Percentiles rank a stretch among this genome's conserved stretches.
phyloP scores from a whole-genome alignment of 2,329 filamentous ascomycete genomes.

The Fusarium irregulare region DNA sequence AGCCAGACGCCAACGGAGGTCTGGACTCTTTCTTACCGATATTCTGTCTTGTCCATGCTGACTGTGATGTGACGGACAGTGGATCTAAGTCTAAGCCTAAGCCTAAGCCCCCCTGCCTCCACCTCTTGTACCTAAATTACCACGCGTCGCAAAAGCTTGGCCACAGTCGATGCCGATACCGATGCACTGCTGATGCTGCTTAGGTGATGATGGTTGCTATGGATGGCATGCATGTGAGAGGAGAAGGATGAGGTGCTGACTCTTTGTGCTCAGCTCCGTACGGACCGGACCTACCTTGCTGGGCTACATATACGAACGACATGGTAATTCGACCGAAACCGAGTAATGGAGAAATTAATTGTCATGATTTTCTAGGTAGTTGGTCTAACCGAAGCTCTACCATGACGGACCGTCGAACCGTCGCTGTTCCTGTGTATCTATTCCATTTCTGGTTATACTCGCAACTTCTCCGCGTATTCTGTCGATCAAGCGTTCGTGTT shows the following conservation, averaged over 20 bases:
- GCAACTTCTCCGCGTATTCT: slow-evolving; percentile 1
- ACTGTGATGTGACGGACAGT: slow-evolving; percentile 5
- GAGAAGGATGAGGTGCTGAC: slow-evolving; percentile 1
- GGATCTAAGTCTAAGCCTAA: neutral
- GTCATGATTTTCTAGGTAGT: neutral
- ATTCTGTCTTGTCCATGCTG: slow-evolving; percentile 5
- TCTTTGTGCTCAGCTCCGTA: neutral
- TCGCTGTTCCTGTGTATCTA: neutral
- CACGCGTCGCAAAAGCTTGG: slow-evolving; percentile 14
- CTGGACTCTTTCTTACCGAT: slow-evolving; percentile 15
- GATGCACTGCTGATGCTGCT: slow-evolving; percentile 1
- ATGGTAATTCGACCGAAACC: neutral
- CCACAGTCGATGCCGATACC: slow-evolving; percentile 13
- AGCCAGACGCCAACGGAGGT: slow-evolving; percentile 27
- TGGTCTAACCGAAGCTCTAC: slow-evolving; percentile 18
- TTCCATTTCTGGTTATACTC: slow-evolving; percentile 21
- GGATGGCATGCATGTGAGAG: slow-evolving; percentile 9
- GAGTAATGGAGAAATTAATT: neutral
- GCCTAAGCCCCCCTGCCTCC: slow-evolving; percentile 3
- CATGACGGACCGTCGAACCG: slow-evolving; percentile 14
- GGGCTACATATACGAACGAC: neutral
- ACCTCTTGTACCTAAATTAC: slow-evolving; percentile 15
- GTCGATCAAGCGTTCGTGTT: neutral
- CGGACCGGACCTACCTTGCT: neutral
- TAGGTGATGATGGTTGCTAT: slow-evolving; percentile 1